Evolutionary conservation across 164 flowering plant species (phyloP), one percentile per base, ranked within the genome.

Genomic region (Piper betle): DNA sequence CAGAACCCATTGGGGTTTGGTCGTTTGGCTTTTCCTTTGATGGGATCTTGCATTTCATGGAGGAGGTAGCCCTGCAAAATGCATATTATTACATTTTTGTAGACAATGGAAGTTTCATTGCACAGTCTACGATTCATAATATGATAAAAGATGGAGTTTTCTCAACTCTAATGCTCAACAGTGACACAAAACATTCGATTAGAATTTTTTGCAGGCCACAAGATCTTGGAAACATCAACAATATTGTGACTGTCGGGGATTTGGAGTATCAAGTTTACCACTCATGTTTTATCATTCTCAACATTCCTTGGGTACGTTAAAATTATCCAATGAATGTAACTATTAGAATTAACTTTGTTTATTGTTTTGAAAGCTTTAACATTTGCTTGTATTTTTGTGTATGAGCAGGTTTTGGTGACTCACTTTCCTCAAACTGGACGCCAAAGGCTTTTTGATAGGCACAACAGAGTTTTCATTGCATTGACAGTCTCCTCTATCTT

Each of bases 11-110:
- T 6, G 88, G 80, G 53, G 75, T 74, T 39, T n/a, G 86, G 17
- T 80, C 88, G 11, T 54, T 88, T 20, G 88, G 86, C 50, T 72
- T 80, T 64, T 58, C 79, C 0, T 67, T 74, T 13, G 59, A 75
- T 52, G 57, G 13, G 20, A n/a, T 84, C 2, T 66, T 33, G 0
- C 39, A 55, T 58, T 60, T 71, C 41, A 70, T 81, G 53, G 55
- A 70, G 7, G 39, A 42, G 8, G 43, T 72, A 3, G 55, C 76
- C 55, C 67, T 74, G 59, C 43, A 69, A 16, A 71, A 69, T 38
- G 79, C 78, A n/a, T 66, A 67, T 20, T 68, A 79, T 25, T 78
- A 61, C 60, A 57, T 84, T 74, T 81, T 76, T 19, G 74, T 79
- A 0, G 19, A 64, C 46, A 69, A 80, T 65, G 82, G 87, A 25